Evolutionary conservation across 139 green algal species (phyloP), one percentile per base, ranked within the genome.

Genomic region (Yamagishiella unicocca): DNA sequence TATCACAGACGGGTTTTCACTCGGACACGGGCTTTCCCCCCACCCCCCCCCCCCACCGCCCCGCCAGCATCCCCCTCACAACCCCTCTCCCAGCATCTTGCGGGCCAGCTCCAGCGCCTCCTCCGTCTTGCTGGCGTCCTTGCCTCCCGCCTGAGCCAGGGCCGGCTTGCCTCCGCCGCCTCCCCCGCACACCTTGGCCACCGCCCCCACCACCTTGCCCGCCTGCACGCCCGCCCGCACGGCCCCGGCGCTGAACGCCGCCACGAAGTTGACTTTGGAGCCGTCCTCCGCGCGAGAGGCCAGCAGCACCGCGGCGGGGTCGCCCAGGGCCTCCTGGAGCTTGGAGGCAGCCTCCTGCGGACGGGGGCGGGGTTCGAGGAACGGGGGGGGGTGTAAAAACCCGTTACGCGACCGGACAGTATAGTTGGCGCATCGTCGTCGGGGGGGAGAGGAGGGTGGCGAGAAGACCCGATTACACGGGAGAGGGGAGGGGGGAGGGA

Each of bases 121-220:
- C 4, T 17, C 58, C 68, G 95, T 81, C 80, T 94, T 91, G 40
- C 79, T 87, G 0, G 93, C 91, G 72, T 97, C 93, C 87, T 95
- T 96, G 19, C 96, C 97, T 31, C 97, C 97, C 53, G 97, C 97
- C 82, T 98, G 96, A 3, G 97, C 97, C 35, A 99, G 88, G 38
- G 92, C 95, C 2, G 97, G 96, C 87, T 96, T 94, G 33, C 97
- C 97, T 29, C 97, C 97, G 29, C 97, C 97, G 6, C 96, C 96
- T 7, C 97, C 97, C 2, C 96, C 96, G 86, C 97, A 99, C 55
- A 97, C 75, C 90, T 98, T 98, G 37, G 97, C 97, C 35, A 98
- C 89, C 17, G 85, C 86, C 7, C 96, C 96, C 22, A 98, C 90
- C 40, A 99, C 92, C 84, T 97, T 96, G 77, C 97, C 97, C 17